A percentile compares a stretch with the other conserved stretches of the same genome.
These are phyloP conservation scores for Leccinum broughii DNA, from an alignment of 768 basidiomycete genomes.

Conservation along the genomic window DNA sequence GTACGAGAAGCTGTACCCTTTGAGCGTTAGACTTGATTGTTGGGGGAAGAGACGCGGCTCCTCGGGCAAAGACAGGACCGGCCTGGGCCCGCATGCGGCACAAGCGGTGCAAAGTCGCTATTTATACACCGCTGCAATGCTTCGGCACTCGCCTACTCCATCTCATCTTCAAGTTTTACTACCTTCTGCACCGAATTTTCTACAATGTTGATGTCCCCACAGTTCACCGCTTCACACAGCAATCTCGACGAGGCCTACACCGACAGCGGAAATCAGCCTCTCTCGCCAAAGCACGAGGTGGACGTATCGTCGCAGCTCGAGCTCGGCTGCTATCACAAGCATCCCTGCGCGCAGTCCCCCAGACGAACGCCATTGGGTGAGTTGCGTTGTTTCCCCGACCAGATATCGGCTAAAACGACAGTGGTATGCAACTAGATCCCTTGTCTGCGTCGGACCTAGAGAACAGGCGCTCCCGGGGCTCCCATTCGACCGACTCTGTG, in stretches of 20 bases:
- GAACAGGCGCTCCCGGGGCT: constrained; percentile 16
- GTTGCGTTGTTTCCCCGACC: constrained; percentile 8
- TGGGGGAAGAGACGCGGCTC: neutral
- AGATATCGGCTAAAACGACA: constrained; percentile 1
- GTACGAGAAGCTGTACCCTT: constrained; percentile 10
- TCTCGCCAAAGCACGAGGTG: constrained; percentile 24
- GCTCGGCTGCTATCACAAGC: constrained; percentile 25
- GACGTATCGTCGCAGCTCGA: constrained; percentile 15
- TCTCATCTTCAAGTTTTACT: constrained; percentile 12
- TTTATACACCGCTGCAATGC: constrained; percentile 24
- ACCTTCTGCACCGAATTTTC: constrained; percentile 4
- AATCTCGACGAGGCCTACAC: constrained; percentile 1
- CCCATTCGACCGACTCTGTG: constrained; percentile 6
- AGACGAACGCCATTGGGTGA: constrained; percentile 29
- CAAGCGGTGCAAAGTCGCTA: constrained; percentile 28
- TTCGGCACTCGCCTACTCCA: constrained; percentile 11
- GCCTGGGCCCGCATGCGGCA: constrained; percentile 19
- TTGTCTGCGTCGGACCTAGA: constrained; percentile 24
- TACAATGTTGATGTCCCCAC: constrained; percentile 24
- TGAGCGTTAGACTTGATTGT: neutral
- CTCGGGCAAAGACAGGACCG: constrained; percentile 10
- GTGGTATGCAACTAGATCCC: constrained; percentile 24
- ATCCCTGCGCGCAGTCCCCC: constrained; percentile 2
- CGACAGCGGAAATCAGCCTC: constrained; percentile 14
- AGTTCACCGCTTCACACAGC: constrained; percentile 4